phyloP scores from a whole-genome alignment of 345 rosid genomes.

The Ailanthus altissimus region DNA sequence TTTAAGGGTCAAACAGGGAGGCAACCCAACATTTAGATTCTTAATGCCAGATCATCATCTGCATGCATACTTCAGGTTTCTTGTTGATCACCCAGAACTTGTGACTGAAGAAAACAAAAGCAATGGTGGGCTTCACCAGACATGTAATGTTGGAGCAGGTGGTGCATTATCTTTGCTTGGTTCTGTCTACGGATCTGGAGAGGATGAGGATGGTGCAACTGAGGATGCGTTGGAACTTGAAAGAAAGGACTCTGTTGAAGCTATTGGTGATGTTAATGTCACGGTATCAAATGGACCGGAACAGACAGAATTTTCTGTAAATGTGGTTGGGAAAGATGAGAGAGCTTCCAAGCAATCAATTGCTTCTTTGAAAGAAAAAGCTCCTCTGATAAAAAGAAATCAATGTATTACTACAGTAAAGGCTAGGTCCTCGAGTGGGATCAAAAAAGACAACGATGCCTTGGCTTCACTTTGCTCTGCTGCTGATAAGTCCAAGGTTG shows the following conservation, averaged over 20 bases:
- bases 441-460: conserved; percentile 43
- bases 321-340: conserved; percentile 36
- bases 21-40: conserved; percentile 93
- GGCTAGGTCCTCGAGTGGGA: conserved; percentile 42
- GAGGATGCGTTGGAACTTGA: conserved; percentile 36
- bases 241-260: conserved; percentile 31
- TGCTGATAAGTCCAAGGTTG: conserved; percentile 46
- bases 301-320: conserved; percentile 31
- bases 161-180: conserved; percentile 94
- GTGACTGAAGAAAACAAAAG: conserved; percentile 47
- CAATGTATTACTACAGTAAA: conserved; percentile 47
- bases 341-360: conserved; percentile 35
- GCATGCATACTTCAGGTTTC: conserved; percentile 80
- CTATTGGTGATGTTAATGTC: conserved; percentile 30
- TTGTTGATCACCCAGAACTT: conserved; percentile 82
- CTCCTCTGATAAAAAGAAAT: conserved; percentile 51
- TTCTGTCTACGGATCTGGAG: conserved; percentile 73
- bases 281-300: conserved; percentile 42
- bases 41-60: conserved; percentile 85
- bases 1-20: conserved; percentile 95
- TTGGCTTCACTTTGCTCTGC: conserved; percentile 28
- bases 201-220: conserved; percentile 69
- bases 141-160: conserved; percentile 40
- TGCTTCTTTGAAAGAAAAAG: conserved; percentile 46
- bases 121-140: conserved; percentile 35